Base-by-base conservation (phyloP, 2,329 filamentous ascomycete species). In the Clarireedia paspali region DNA sequence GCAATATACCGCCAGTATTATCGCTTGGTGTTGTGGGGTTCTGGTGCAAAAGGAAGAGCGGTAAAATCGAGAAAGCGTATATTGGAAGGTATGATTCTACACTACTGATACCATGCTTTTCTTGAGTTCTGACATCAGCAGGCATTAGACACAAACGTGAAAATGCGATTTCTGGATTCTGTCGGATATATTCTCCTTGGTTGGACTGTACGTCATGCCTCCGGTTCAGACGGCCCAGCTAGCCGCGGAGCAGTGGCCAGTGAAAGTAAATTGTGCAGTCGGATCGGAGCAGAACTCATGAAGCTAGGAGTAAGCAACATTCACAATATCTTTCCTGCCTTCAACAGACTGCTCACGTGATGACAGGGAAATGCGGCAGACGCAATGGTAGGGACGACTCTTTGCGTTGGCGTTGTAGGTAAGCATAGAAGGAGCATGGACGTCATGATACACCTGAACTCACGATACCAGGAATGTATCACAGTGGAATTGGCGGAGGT, bases 401-500 rank as follows among this genome's bases (percentile, higher is more conserved):
- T 91, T 50, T 92, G 88, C 60, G 80, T 91, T 39, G 88, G 88
- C 5, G 85, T 88, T 6, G 78, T 88, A 46, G 85, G 77, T 74
- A 66, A 64, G 70, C 66, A 59, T 20, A 46, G n/a, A 30, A 15
- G 36, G 26, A 36, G n/a, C 7, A 10, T 39, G 14, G 17, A 23
- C 20, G 23, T 34, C n/a, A 4, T 5, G 9, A 4, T n/a, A 9
- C 12, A 23, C 23, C 12, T 42, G 26, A 14, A 7, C 55, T 63
- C 26, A 60, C 47, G 1, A 7, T 23, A 9, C n/a, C 36, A 77
- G 75, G 80, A 55, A 88, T 88, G 83, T 88, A 89, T 63, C 88
- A 91, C 69, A 82, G 81, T 42, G 91, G 92, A 15, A 87, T 96
- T 57, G 91, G 89, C 20, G 92, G 92, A 6, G 92, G 92, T 42